These are phyloP conservation scores for Lachnellula arida DNA, from an alignment of 2,329 filamentous ascomycete genomes.

Conservation along the genomic window DNA sequence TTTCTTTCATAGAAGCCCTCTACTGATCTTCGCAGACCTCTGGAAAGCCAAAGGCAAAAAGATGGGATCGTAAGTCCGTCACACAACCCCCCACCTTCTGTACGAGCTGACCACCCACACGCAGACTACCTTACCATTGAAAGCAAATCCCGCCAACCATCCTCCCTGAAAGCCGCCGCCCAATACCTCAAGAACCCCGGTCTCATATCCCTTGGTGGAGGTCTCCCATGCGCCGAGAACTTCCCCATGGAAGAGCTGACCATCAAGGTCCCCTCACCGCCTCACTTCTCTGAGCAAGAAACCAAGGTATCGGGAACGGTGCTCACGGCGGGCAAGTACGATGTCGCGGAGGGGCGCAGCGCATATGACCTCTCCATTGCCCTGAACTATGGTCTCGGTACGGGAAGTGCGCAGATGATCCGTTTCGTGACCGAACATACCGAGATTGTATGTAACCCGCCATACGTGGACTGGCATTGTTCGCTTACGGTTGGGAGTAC, in stretches of 20 bases:
- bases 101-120: slow-evolving; percentile 4
- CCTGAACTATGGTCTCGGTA: slow-evolving; percentile 89
- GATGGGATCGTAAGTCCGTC: slow-evolving; percentile 72
- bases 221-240: slow-evolving; percentile 81
- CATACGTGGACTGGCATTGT: slow-evolving; percentile 86
- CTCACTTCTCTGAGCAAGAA: slow-evolving; percentile 66
- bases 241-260: slow-evolving; percentile 84
- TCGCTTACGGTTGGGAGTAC: slow-evolving; percentile 83
- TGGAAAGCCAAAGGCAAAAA: slow-evolving; percentile 69
- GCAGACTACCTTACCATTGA: slow-evolving; percentile 56
- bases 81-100: slow-evolving; percentile 10
- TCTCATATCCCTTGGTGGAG: slow-evolving; percentile 88
- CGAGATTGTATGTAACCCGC: slow-evolving; percentile 80
- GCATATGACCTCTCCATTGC: slow-evolving; percentile 75
- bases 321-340: slow-evolving; percentile 75
- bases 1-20: background rate
- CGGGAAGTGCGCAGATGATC: slow-evolving; percentile 79
- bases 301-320: slow-evolving; percentile 55
- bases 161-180: slow-evolving; percentile 79
- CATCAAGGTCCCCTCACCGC: slow-evolving; percentile 66
- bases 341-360: slow-evolving; percentile 56
- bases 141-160: slow-evolving; percentile 55
- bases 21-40: slow-evolving; percentile 37
- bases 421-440: slow-evolving; percentile 94
- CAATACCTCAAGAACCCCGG: slow-evolving; percentile 72